Evolutionary conservation across 352 stramenopile genomes (phyloP), one percentile per base, ranked within the genome.

Genomic region (Plasmopara viticola): DNA sequence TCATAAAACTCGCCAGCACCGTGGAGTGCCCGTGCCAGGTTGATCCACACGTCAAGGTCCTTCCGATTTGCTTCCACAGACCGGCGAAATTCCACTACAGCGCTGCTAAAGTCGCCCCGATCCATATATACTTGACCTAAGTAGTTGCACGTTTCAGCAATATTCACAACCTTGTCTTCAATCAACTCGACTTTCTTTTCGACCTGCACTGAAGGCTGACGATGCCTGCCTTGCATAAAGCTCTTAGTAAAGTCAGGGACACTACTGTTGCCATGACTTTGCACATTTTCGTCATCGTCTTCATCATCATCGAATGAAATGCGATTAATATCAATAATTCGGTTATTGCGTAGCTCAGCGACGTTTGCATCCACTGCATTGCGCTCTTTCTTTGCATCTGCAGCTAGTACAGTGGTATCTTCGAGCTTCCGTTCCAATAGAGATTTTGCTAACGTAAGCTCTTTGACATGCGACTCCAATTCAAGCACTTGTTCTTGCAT

Each of bases 21-120:
- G 37, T 88, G 75, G 10, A 91, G 66, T 9, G 77, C 70, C 20
- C 78, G 73, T 4, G 74, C 83, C 34, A 94, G 58, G 28, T 85
- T 87, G 48, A 87, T 86, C 83, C 80, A 91, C 13, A 82, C 78
- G 35, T 87, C 77, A 17, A 77, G 48, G 41, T 91, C 76, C 38
- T 76, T 67, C n/a, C 72, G 61, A 51, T 90, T 70, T 43, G 78
- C 55, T 29, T 74, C 72, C 12, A 89, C 66, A 0, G 80, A 90
- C 51, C 86, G 84, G 52, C 81, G 83, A 40, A 94, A 69, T 53
- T 91, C 83, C 12, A 63, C 48, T 4, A 85, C 68, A 10, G 83
- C 83, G 28, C 55, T 74, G 25, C 31, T 58, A 35, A 66, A 84
- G 41, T 89, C 78, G 13, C 71, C 70, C n/a, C 82, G 81, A 30